Evolutionary conservation across 768 basidiomycete species (phyloP).

Genomic region (Lactifluus pinguis): DNA sequence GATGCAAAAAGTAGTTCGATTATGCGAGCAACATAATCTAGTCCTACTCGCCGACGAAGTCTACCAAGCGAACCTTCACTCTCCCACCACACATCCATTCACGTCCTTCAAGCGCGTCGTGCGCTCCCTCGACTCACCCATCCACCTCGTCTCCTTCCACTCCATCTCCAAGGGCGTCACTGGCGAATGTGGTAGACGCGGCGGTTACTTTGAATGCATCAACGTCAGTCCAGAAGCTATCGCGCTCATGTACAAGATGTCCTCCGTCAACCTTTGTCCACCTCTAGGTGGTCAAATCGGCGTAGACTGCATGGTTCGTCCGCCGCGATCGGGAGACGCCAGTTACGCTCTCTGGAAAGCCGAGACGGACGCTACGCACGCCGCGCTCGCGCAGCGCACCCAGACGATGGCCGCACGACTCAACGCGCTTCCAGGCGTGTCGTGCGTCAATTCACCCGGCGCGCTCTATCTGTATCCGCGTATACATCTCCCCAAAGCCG

Average conservation of each 20-base stretch:
- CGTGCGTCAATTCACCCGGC: slow-evolving; percentile 83
- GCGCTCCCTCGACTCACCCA: slow-evolving; percentile 49
- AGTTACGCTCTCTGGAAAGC: slow-evolving; percentile 73
- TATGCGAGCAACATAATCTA: slow-evolving; percentile 79
- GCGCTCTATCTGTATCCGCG: slow-evolving; percentile 91
- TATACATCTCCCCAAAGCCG: slow-evolving; percentile 65
- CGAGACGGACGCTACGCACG: slow-evolving; percentile 77
- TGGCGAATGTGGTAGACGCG: slow-evolving; percentile 95
- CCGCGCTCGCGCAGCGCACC: slow-evolving; percentile 62
- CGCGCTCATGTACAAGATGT: slow-evolving; percentile 94
- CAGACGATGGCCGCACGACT: slow-evolving; percentile 69
- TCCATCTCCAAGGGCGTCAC: slow-evolving; percentile 94
- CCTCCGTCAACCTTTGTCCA: slow-evolving; percentile 82
- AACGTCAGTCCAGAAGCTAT: slow-evolving; percentile 73
- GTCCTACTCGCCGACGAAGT: slow-evolving; percentile 96
- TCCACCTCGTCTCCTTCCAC: slow-evolving; percentile 92
- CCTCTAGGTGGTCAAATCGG: slow-evolving; percentile 88
- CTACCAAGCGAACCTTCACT: slow-evolving; percentile 92
- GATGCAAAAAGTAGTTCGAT: slow-evolving; percentile 64
- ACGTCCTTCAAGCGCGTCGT: slow-evolving; percentile 91
- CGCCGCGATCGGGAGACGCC: slow-evolving; percentile 66
- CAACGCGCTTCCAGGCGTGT: slow-evolving; percentile 76
- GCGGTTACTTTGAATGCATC: slow-evolving; percentile 90
- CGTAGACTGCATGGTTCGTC: slow-evolving; percentile 89
- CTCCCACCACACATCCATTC: slow-evolving; percentile 59